Percentiles rank a stretch among this genome's conserved stretches.
Conservation (phyloP, 352 stramenopile genomes). For the Phytophthora nicotianae region DNA sequence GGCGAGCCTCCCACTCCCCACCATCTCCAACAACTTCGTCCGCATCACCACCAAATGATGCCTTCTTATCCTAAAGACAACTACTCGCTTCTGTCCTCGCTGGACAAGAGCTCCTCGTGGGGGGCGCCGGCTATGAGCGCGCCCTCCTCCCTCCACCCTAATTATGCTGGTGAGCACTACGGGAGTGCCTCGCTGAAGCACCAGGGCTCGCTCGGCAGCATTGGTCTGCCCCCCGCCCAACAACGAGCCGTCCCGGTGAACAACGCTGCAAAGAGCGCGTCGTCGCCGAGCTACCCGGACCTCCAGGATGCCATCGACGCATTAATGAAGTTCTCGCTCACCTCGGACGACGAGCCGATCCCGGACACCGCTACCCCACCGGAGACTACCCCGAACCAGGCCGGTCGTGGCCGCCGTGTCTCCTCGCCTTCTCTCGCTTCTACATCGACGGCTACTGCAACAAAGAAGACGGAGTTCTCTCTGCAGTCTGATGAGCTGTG, state of each 20-base stretch:
- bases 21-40: slow-evolving; percentile 31
- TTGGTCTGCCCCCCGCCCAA: slow-evolving; percentile 35
- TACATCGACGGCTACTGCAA: slow-evolving; percentile 13
- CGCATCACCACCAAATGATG: slow-evolving; percentile 41
- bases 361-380: slow-evolving; percentile 40
- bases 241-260: slow-evolving; percentile 27
- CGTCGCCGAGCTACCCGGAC: slow-evolving; percentile 64
- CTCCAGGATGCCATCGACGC: slow-evolving; percentile 88
- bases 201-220: slow-evolving; percentile 42
- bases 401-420: slow-evolving; percentile 14
- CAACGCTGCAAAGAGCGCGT: slow-evolving; percentile 35
- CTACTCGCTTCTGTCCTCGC: slow-evolving; percentile 67
- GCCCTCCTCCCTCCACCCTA: slow-evolving; percentile 42
- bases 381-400: slow-evolving; percentile 19
- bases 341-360: slow-evolving; percentile 45
- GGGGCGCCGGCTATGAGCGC: slow-evolving; percentile 26
- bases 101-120: slow-evolving; percentile 65
- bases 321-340: slow-evolving; percentile 88
- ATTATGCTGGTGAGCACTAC: slow-evolving; percentile 62
- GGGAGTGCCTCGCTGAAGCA: slow-evolving; percentile 34
- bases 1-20: slow-evolving; percentile 40
- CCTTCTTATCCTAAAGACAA: slow-evolving; percentile 63
- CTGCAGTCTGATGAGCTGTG: slow-evolving; percentile 73
- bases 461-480: slow-evolving; percentile 59
- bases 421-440: slow-evolving; percentile 29